Conservation (phyloP, 202 grass and related monocot species). For the Panicum virgatum region DNA sequence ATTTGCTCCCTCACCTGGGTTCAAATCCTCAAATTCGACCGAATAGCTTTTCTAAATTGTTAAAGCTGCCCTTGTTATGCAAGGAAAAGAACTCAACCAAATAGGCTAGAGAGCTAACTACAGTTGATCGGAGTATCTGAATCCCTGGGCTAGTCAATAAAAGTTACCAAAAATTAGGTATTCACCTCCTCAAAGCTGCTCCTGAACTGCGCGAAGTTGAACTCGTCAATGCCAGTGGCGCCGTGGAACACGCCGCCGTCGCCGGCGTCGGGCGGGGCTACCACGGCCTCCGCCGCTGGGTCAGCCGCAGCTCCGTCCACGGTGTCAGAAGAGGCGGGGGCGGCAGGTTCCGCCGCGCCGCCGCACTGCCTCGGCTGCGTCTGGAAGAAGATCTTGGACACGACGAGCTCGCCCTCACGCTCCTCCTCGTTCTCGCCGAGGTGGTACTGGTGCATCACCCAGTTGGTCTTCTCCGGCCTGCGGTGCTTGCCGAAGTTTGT, state of each 20-base stretch:
- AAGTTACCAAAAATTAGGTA: not conserved
- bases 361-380: slow-evolving; percentile 86
- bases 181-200: slow-evolving; percentile 86
- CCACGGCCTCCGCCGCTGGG: not conserved
- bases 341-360: slow-evolving; percentile 13
- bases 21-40: not conserved
- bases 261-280: not conserved
- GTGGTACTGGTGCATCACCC: slow-evolving; percentile 99
- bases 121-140: not conserved
- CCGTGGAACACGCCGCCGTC: slow-evolving; percentile 9
- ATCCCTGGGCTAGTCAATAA: not conserved
- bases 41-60: not conserved
- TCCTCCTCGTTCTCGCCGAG: slow-evolving; percentile 71
- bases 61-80: not conserved
- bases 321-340: not conserved
- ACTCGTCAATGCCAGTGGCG: slow-evolving; percentile 38
- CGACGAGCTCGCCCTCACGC: slow-evolving; percentile 86
- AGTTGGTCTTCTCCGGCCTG: slow-evolving; percentile 89
- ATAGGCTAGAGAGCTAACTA: not conserved
- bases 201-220: slow-evolving; percentile 75
- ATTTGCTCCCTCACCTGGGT: not conserved
- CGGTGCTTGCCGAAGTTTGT: slow-evolving; percentile 86
- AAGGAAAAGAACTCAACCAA: not conserved
- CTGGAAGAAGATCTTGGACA: slow-evolving; percentile 98
- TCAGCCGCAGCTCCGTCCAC: slow-evolving; percentile 14